Evolutionary conservation across 495 filamentous ascomycete species (phyloP), one percentile per base, ranked within the genome.

Genomic region (Aspergillus heteromorphus): DNA sequence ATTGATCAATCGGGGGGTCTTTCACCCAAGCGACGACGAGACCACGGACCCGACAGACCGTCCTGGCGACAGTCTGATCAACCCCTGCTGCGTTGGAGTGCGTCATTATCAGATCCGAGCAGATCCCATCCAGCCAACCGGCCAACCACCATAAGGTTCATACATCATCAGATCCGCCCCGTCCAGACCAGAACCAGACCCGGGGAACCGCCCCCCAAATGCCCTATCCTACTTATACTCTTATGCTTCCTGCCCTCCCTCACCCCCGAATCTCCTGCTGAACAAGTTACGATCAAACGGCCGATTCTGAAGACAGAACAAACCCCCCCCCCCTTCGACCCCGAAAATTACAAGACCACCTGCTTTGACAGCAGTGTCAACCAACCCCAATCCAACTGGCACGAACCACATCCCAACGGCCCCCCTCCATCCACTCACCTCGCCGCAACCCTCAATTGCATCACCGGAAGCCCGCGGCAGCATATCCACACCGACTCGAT

Each of bases 381-480:
- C 34, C 34, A 38, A 14, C 11, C 9, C 13, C 31, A 36, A 38
- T 14, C 11, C 11, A 13, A 38, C 9, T 10, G 4, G 9, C 31
- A 6, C 13, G 31, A 36, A 36, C 8, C 3, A 10, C 31, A 10
- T 36, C 31, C 9, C 31, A 4, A 4, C 34, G 10, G 14, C 13
- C 31, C 13, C 38, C 45, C 30, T 31, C 30, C 45, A 13, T 40
- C 18, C 17, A n/a, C 18, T n/a, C 8, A 14, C 30, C 31, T 36
- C 10, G n/a, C 8, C 25, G 23, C 9, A 21, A n/a, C 16, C 34
- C 30, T 31, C 25, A 19, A 43, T 54, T 31, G 20, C 36, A 9
- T 11, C 11, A 36, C 53, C 61, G 61, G 61, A 64, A 60, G 55
- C 40, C 38, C 51, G 55, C 57, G 61, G 58, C 54, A 47, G 19